Base-by-base conservation (phyloP, 805 yeast species). In the Ogataea naganishii region DNA sequence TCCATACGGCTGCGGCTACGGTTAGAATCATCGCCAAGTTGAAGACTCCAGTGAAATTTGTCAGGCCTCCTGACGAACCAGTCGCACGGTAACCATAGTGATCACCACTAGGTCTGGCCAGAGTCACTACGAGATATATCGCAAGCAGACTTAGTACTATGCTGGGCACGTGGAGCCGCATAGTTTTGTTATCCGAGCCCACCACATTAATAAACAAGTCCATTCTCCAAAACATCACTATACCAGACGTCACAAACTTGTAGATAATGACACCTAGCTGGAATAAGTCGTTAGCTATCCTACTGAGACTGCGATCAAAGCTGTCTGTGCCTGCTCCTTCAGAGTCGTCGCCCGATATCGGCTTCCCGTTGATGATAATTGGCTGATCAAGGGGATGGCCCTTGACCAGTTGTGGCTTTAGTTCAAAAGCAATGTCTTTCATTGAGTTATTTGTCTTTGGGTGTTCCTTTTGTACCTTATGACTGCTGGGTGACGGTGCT, bases 301-400 rank as follows among this genome's bases (percentile, higher is more conserved):
- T n/a, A n/a, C n/a, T n/a, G n/a, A n/a, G n/a, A n/a, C n/a, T n/a
- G n/a, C n/a, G n/a, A n/a, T n/a, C n/a, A n/a, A n/a, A n/a, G n/a
- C 14, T 10, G 23, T 19, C 7, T 18, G 20, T 10, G 20, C 10
- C 8, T 16, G 16, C 7, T 16, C 5, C 9, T 5, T 20, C 23
- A 5, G 18, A 10, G n/a, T 23, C 23, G 5, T 18, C 33, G 6
- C 37, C 33, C 10, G n/a, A 15, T 1, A 27, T 16, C 11, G 18
- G 21, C 12, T 20, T 22, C 19, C 27, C 24, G 12, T 32, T 31
- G 4, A 40, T 31, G 4, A 30, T 24, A n/a, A 52, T 25, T 3
- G 58, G 58, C 33, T 46, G 49, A 31, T 53, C 58, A 7, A 53
- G 23, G 3, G 58, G 58, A 40, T 53, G 58, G 7, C 48, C 30